Base-by-base conservation (phyloP, 1,284 basidiomycete species). In the Tilletia indica region DNA sequence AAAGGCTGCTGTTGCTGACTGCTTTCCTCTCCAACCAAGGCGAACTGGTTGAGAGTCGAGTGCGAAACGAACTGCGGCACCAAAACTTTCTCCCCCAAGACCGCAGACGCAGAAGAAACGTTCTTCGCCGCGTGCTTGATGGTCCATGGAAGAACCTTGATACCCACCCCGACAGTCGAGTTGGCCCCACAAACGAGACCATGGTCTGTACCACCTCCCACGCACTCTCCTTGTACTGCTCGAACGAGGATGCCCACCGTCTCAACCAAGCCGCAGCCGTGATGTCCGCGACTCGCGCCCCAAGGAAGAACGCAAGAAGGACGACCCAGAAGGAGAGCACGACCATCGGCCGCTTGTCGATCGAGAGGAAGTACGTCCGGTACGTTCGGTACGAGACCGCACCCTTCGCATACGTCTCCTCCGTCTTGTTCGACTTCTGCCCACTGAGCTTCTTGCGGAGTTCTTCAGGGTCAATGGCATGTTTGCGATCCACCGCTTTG, bases 261-360 rank as follows among this genome's bases (percentile, higher is more conserved):
- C 79, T 77, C n/a, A 84, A 74, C 82, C 82, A 83, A 0, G 80
- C 80, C 14, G 80, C 77, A 4, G 75, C 77, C 19, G 74, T 72
- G 47, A 84, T 77, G 51, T 84, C 82, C 39, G 77, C 73, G 19
- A 67, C 47, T 38, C 81, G 74, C 48, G 77, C 77, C 0, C 72
- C 68, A 11, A 82, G 66, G 75, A 82, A 84, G 45, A 81, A 68
- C 34, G 74, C 48, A 39, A 81, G 31, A 1, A 80, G 71, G 58
- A 72, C 68, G 45, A 70, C 47, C 82, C 82, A 84, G n/a, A 79
- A 72, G 3, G 78, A 38, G 16, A 75, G 39, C 2, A 78, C 76
- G 34, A 77, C 68, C 3, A 71, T 61, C 14, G 70, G 25, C 45
- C 73, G 71, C 61, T 64, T 70, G 39, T 77, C 73, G 3, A 83